Percentiles rank a stretch among this genome's conserved stretches.
phyloP scores from a whole-genome alignment of 371 early-diverging fungal genomes.

The Mortierella sp. region DNA sequence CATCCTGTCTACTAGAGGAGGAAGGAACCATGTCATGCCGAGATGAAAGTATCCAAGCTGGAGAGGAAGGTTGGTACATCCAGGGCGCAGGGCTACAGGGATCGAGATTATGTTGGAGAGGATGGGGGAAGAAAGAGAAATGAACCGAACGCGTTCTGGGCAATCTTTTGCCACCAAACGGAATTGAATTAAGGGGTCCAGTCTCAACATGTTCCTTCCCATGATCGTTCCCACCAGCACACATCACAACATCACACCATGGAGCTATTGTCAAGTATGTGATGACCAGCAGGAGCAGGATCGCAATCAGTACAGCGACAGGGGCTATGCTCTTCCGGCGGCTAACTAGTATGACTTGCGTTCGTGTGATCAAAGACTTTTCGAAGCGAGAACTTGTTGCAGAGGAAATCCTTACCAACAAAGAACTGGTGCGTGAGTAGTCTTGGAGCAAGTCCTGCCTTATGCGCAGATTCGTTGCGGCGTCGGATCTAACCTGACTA shows the following conservation, averaged over 20 bases:
- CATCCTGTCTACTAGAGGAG: no score
- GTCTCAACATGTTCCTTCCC: not conserved
- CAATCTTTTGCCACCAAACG: not conserved
- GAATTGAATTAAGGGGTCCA: not conserved
- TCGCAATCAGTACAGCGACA: not conserved
- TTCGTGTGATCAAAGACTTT: conserved; percentile 37
- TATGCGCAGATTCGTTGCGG: no score
- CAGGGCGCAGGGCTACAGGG: not conserved
- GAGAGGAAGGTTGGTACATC: not conserved
- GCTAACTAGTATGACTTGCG: conserved; percentile 14
- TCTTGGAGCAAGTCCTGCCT: not conserved
- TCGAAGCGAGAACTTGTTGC: conserved; percentile 66
- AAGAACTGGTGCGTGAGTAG: conserved; percentile 60
- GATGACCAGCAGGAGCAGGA: not conserved
- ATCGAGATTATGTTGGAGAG: not conserved
- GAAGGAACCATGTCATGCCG: no score
- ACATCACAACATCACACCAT: not conserved
- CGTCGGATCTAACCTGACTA: no score
- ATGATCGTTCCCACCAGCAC: not conserved
- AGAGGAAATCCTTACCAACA: conserved; percentile 69
- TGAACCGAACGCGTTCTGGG: no score
- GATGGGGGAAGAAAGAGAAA: not conserved
- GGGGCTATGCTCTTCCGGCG: not conserved
- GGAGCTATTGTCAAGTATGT: conserved; percentile 24
- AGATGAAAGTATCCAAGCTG: no score